Conservation (phyloP, 2,329 filamentous ascomycete genomes). For the Aureobasidium sp. region DNA sequence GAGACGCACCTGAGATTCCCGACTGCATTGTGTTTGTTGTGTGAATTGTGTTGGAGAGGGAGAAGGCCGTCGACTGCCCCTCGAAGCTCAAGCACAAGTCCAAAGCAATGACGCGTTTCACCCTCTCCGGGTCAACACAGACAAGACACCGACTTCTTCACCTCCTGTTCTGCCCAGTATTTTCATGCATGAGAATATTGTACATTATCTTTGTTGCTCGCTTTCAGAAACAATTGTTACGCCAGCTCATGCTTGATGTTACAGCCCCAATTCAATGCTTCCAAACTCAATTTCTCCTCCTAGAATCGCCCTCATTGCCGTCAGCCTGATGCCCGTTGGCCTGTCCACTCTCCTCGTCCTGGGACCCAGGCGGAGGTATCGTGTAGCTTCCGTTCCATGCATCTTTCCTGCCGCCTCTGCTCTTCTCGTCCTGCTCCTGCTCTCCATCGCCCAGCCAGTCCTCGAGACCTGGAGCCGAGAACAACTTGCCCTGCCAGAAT, state of each 20-base stretch:
- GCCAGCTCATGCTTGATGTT: background rate
- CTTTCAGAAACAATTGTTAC: background rate
- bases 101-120: constrained; percentile 12
- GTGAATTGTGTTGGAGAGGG: background rate
- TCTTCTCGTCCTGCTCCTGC: constrained; percentile 15
- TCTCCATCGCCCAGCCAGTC: constrained; percentile 16
- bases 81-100: constrained; percentile 3
- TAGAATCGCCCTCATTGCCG: background rate
- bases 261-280: background rate
- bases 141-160: background rate
- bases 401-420: constrained; percentile 8
- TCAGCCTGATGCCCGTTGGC: constrained; percentile 1
- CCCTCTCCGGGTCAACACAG: background rate
- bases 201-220: background rate
- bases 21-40: constrained; percentile 57
- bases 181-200: background rate
- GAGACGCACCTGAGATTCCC: constrained; percentile 58
- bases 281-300: constrained; percentile 2
- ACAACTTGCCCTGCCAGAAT: constrained; percentile 20
- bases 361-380: background rate
- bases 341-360: constrained; percentile 7
- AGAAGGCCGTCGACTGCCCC: constrained; percentile 4
- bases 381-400: constrained; percentile 2
- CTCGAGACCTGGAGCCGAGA: constrained; percentile 21
- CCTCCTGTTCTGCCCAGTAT: background rate